These are phyloP conservation scores for Juglanconis oblonga DNA, from an alignment of 2,329 filamentous ascomycete genomes.

Conservation along the genomic window DNA sequence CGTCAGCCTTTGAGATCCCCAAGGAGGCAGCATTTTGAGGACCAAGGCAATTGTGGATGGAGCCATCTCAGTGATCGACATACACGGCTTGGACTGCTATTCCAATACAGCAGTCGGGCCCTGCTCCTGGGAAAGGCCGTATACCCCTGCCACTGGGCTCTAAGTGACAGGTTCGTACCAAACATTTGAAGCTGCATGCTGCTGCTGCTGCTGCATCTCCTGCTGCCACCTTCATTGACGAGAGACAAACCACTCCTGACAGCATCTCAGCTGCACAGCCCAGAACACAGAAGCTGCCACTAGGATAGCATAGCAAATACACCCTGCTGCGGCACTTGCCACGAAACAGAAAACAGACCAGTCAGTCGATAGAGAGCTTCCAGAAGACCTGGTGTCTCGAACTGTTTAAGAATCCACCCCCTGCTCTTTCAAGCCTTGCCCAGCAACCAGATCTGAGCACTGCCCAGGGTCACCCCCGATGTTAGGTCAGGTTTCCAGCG, in stretches of 20 bases:
- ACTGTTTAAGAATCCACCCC: slow-evolving; percentile 18
- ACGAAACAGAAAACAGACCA: slow-evolving; percentile 14
- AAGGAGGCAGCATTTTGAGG: slow-evolving; percentile 11
- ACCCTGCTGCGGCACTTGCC: slow-evolving; percentile 18
- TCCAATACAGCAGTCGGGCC: slow-evolving; percentile 11
- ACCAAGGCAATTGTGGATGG: slow-evolving; percentile 15
- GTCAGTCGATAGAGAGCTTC: slow-evolving; percentile 16
- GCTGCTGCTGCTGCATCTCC: slow-evolving; percentile 7
- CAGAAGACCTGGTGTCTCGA: slow-evolving; percentile 17
- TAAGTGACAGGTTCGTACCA: slow-evolving; percentile 19
- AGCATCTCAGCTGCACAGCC: slow-evolving; percentile 11
- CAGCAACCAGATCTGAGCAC: slow-evolving; percentile 9
- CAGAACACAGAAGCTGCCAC: slow-evolving; percentile 10
- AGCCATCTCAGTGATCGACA: slow-evolving; percentile 11
- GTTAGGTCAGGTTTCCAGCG: slow-evolving; percentile 2
- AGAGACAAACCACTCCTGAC: slow-evolving; percentile 18
- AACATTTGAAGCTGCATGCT: slow-evolving; percentile 19
- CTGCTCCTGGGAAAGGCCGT: slow-evolving; percentile 9
- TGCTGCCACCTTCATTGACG: background rate
- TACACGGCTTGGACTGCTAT: slow-evolving; percentile 11
- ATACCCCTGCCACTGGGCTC: slow-evolving; percentile 16
- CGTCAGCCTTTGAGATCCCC: slow-evolving; percentile 13
- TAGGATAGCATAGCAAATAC: slow-evolving; percentile 17
- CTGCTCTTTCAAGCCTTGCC: slow-evolving; percentile 8
- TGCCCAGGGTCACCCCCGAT: slow-evolving; percentile 1